These are phyloP conservation scores for Leishmania major DNA, from an alignment of 208 protist species.

Conservation along the genomic window DNA sequence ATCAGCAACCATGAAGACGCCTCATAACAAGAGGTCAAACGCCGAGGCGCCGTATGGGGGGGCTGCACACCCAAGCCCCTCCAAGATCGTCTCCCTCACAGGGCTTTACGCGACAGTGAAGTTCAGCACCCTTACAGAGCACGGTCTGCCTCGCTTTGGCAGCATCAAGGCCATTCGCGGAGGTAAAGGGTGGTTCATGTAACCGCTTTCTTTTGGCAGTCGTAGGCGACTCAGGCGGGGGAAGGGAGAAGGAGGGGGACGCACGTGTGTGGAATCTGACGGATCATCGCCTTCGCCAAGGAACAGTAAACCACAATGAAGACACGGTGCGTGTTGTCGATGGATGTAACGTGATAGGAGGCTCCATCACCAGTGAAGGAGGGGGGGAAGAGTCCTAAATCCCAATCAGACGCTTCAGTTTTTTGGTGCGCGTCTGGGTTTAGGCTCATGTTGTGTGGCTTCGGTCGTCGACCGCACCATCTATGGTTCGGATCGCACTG, in stretches of 20 bases:
- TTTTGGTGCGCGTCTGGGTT: neutral
- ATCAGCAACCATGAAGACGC: neutral
- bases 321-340: too few species aligned
- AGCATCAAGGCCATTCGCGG: conserved; percentile 87
- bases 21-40: conserved; percentile 1
- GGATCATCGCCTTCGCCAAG: neutral
- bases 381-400: neutral
- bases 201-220: neutral
- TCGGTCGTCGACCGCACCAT: too few species aligned
- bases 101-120: conserved; percentile 88
- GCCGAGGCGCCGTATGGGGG: conserved; percentile 7
- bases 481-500: neutral
- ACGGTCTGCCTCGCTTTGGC: conserved; percentile 86
- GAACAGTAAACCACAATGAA: neutral
- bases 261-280: neutral
- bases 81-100: conserved; percentile 50
- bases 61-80: neutral
- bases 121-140: conserved; percentile 77
- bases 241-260: neutral
- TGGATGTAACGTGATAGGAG: neutral
- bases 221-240: neutral
- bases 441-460: neutral
- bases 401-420: neutral
- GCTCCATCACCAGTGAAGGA: neutral
- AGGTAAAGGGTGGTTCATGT: conserved; percentile 89